These are phyloP conservation scores for Cantharellus anzutake DNA, from an alignment of 768 basidiomycete genomes.

Conservation along the genomic window DNA sequence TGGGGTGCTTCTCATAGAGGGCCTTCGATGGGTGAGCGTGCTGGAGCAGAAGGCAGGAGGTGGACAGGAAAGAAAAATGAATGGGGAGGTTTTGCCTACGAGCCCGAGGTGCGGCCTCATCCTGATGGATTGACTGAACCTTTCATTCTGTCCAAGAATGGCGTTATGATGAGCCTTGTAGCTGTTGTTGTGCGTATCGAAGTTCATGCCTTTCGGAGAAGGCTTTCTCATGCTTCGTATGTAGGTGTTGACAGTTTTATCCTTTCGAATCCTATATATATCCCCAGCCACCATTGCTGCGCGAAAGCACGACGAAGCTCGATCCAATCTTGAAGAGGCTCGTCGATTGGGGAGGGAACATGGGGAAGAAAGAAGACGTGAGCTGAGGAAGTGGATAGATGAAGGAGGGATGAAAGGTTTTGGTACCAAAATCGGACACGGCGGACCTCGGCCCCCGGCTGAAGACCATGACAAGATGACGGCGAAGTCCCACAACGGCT, in stretches of 20 bases:
- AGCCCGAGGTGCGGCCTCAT: slow-evolving; percentile 1
- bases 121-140: slow-evolving; percentile 1
- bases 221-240: slow-evolving; percentile 1
- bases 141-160: not conserved
- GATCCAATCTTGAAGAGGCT: slow-evolving; percentile 2
- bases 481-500: too few species aligned
- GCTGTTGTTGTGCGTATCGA: not conserved
- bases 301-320: slow-evolving; percentile 2
- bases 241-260: not conserved
- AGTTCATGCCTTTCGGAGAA: not conserved
- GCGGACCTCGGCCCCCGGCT: not conserved
- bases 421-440: not conserved
- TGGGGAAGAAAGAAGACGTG: slow-evolving; percentile 4
- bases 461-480: too few species aligned
- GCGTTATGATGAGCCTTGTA: not conserved
- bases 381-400: slow-evolving; percentile 1
- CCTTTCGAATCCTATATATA: not conserved
- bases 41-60: not conserved
- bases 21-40: not conserved
- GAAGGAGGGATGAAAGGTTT: not conserved
- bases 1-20: not conserved
- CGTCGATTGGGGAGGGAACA: slow-evolving; percentile 3
- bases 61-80: not conserved
- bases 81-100: slow-evolving; percentile 5
- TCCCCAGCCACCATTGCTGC: slow-evolving; percentile 4